These are phyloP conservation scores for Saksenaea vasiformis DNA, from an alignment of 371 early-diverging fungal species.

Conservation along the genomic window DNA sequence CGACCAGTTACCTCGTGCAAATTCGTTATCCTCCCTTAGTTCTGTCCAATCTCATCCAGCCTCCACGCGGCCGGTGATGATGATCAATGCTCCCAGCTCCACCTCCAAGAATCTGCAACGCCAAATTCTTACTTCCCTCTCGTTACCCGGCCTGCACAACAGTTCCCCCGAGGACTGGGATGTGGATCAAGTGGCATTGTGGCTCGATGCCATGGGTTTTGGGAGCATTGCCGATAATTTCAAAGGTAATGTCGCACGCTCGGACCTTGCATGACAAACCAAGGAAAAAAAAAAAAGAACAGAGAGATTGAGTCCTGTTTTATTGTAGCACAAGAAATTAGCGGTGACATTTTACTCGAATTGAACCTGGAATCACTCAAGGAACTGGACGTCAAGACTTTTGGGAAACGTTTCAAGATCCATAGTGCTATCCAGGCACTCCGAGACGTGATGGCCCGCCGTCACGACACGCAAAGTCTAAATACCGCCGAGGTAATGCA, in stretches of 20 bases:
- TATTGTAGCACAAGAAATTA: slow-evolving; percentile 57
- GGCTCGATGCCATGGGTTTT: slow-evolving; percentile 51
- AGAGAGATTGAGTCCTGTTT: too few relatives aligned
- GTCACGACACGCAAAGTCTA: not conserved
- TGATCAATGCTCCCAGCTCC: slow-evolving; percentile 7
- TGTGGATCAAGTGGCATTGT: slow-evolving; percentile 35
- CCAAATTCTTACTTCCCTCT: slow-evolving; percentile 11
- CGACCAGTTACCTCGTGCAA: slow-evolving; percentile 10
- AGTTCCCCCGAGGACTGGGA: slow-evolving; percentile 33
- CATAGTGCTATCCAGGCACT: slow-evolving; percentile 58
- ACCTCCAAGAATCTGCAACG: slow-evolving; percentile 14
- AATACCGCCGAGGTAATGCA: slow-evolving; percentile 9
- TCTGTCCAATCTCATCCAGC: slow-evolving; percentile 14
- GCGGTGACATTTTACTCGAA: slow-evolving; percentile 60
- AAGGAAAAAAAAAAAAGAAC: not conserved
- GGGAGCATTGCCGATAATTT: slow-evolving; percentile 49
- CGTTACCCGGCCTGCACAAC: slow-evolving; percentile 13
- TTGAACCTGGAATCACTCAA: slow-evolving; percentile 59
- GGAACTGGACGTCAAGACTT: slow-evolving; percentile 60
- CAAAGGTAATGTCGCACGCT: slow-evolving; percentile 37
- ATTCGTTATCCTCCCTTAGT: slow-evolving; percentile 19
- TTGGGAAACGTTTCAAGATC: slow-evolving; percentile 66
- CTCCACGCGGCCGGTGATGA: slow-evolving; percentile 14
- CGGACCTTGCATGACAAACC: not conserved
- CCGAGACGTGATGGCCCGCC: slow-evolving; percentile 30